Evolutionary conservation across 2,329 filamentous ascomycete genomes (phyloP).

Genomic region (Xylaria sp.): DNA sequence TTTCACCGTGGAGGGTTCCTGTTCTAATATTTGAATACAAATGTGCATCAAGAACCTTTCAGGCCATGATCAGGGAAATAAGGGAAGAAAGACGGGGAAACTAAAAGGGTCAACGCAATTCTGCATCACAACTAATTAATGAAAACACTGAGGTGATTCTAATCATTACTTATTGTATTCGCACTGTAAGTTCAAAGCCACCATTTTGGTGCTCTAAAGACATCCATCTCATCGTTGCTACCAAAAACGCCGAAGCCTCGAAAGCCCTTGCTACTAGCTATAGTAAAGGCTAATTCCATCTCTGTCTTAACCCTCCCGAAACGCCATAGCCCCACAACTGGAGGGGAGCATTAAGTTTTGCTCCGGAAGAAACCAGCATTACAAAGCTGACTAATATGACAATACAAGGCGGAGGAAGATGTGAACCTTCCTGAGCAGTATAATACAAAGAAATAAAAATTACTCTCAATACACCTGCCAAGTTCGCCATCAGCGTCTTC

Average conservation of each 20-base stretch:
- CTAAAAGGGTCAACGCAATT: neutral
- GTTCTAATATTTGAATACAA: too few species aligned
- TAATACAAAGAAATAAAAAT: slow-evolving; percentile 37
- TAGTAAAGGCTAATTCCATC: slow-evolving; percentile 28
- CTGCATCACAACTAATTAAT: neutral
- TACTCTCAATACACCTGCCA: neutral
- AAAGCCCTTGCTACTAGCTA: slow-evolving; percentile 28
- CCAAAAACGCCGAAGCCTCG: slow-evolving; percentile 25
- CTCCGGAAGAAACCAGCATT: slow-evolving; percentile 32
- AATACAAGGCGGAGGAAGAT: slow-evolving; percentile 40
- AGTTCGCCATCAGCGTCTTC: slow-evolving; percentile 40
- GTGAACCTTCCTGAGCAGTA: slow-evolving; percentile 33
- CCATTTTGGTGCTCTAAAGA: slow-evolving; percentile 20
- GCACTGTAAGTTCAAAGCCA: slow-evolving; percentile 19
- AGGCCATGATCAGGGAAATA: too few species aligned
- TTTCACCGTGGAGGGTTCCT: too few species aligned
- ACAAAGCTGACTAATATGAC: slow-evolving; percentile 35
- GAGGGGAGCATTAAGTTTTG: slow-evolving; percentile 29
- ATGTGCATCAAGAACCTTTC: too few species aligned
- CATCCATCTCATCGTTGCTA: slow-evolving; percentile 24
- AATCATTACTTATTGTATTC: slow-evolving; percentile 24
- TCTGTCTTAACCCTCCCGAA: slow-evolving; percentile 30
- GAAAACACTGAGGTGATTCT: neutral
- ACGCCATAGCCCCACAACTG: slow-evolving; percentile 25
- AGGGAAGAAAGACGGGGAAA: neutral